These are phyloP conservation scores for Metrosideros polymorpha DNA, from an alignment of 441 rosid genomes.

Conservation along the genomic window DNA sequence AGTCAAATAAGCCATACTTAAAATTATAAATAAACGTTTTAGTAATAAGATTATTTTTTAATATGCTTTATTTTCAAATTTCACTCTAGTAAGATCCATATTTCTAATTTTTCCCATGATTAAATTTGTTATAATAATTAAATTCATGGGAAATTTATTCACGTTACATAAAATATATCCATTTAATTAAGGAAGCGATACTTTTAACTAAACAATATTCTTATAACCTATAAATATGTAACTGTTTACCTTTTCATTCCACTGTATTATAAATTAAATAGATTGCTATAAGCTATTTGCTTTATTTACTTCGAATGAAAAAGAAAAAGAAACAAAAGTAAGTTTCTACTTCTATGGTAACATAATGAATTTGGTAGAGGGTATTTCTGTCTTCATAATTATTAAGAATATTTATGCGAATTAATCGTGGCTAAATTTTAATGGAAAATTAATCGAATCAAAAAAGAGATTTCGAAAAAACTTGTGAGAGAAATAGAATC, in stretches of 20 bases:
- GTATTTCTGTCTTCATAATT: not conserved
- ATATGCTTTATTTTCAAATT: too few species aligned
- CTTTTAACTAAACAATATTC: too few species aligned
- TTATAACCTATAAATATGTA: too few species aligned
- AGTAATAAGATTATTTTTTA: too few species aligned
- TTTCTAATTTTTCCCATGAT: too few species aligned
- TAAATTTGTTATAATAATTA: too few species aligned
- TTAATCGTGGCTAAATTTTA: not conserved
- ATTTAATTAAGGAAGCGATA: too few species aligned
- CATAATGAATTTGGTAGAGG: not conserved
- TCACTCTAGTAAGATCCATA: too few species aligned
- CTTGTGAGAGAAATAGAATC: not conserved
- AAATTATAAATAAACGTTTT: too few species aligned
- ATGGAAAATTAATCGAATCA: not conserved
- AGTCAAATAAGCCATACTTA: too few species aligned
- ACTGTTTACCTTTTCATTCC: not conserved
- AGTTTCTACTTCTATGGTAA: not conserved
- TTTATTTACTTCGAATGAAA: not conserved
- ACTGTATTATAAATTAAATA: too few species aligned
- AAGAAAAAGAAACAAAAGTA: not conserved
- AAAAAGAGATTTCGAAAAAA: not conserved
- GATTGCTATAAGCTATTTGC: not conserved
- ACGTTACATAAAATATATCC: not conserved
- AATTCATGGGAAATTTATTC: too few species aligned
- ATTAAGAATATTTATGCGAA: not conserved